Base-by-base conservation (phyloP, 176 grass and related monocot species). In the Saccharum officinarum region DNA sequence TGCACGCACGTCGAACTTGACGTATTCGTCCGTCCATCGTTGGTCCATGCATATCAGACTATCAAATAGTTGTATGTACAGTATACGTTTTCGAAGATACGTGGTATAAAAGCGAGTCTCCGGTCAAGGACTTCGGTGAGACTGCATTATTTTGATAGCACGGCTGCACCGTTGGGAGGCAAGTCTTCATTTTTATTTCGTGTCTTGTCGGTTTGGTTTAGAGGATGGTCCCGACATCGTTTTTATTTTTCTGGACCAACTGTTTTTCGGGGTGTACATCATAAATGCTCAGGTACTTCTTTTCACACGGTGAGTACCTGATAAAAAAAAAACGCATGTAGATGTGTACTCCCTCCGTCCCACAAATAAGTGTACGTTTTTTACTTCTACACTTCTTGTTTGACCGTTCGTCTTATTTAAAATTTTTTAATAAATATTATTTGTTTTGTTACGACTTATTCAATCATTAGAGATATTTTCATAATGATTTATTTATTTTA, bases 61-160 rank as follows among this genome's bases (percentile, higher is more conserved):
- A 14, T 6, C 33, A 67, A 34, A 34, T 34, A 34, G 64, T 68
- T 55, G 50, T 55, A 63, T 13, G 60, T 23, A 16, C n/a, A 28
- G 28, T 28, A 28, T 14, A 49, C 6, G 34, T 60, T 22, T 86
- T 86, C 57, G 57, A 55, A 78, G 25, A 71, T 37, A 39, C 57
- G 23, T 20, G 34, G 4, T 38, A 1, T 7, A 39, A 39, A 40
- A 42, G 10, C 6, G 8, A 90, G 44, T 59, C 18, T 54, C 52
- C 33, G 73, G 83, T 82, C 83, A 77, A 82, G 42, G 66, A 14
- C 25, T 77, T 82, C 10, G 72, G 72, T 60, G 26, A 46, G 67
- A 83, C 88, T 61, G 45, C 23, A 82, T 83, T 89, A 89, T 81
- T 85, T 76, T 75, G 50, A 28, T 31, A 64, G 40, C 25, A 26